Conservation (phyloP, 2,329 filamentous ascomycete species). For the Diaporthe australafricana region DNA sequence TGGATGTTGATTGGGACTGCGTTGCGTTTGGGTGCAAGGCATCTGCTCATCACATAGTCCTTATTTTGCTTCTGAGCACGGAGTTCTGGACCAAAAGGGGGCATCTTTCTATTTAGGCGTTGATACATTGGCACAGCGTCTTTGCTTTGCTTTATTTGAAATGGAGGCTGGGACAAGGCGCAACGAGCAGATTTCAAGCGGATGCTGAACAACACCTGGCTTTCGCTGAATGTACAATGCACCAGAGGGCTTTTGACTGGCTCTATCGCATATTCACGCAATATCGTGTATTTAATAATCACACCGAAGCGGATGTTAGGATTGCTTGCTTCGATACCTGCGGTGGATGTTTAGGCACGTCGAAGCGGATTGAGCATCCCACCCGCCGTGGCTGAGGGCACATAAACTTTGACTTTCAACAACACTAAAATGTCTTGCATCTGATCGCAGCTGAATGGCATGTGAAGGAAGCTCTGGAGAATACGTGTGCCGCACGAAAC, state of each 20-base stretch:
- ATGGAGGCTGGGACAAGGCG: neutral
- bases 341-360: neutral
- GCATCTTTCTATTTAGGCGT: neutral
- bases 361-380: neutral
- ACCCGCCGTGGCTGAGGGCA: neutral
- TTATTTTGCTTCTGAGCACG: slow-evolving; percentile 27
- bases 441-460: neutral
- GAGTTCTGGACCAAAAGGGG: slow-evolving; percentile 27
- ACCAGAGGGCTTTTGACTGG: neutral
- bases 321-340: neutral
- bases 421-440: too few relatives aligned
- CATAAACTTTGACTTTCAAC: neutral
- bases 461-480: neutral
- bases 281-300: neutral
- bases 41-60: neutral
- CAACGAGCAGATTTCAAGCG: neutral
- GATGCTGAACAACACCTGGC: neutral
- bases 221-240: slow-evolving; percentile 7
- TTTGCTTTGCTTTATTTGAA: neutral
- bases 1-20: neutral
- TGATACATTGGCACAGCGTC: slow-evolving; percentile 1
- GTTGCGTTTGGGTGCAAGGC: slow-evolving; percentile 13
- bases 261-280: neutral
- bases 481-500: too few relatives aligned
- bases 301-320: neutral